Base-by-base conservation (phyloP, 2,329 filamentous ascomycete genomes). In the Allantophomopsis lycopodina region DNA sequence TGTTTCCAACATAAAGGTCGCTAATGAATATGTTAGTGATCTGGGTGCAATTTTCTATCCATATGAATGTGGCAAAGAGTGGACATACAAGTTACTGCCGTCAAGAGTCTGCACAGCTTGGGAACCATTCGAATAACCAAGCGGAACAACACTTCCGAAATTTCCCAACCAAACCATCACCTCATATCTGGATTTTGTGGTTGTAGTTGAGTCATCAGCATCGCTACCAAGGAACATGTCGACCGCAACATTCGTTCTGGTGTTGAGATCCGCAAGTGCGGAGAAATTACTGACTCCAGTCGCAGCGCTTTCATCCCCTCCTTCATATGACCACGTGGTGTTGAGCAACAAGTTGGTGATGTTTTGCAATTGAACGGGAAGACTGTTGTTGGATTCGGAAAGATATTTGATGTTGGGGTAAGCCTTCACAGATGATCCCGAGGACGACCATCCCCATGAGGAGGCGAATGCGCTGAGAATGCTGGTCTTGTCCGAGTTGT, bases 161-260 rank as follows among this genome's bases (percentile, higher is more conserved):
- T 57, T 55, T 2, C 61, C 69, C 44, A 75, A 63, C 69, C 68
- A 73, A 30, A 75, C 61, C 69, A 74, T 74, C 55, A 75, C 59
- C 57, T 75, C 71, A 55, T 63, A 68, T 15, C 49, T 47, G 23
- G 61, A 56, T 6, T 46, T 16, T 2, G 51, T 51, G 33, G 60
- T 65, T 51, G 65, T 52, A 34, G 52, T 42, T 0, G 71, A 56
- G 1, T 52, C 60, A 1, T 45, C 48, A 40, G 60, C 50, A 50
- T 70, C 60, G 18, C 48, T 50, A 45, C 73, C 70, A 40, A 74
- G 54, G 54, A 74, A 76, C 63, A 75, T 70, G 57, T 76, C 71
- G 44, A 76, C 58, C 30, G 69, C 70, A 28, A 76, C 69, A 58
- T 75, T 75, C 52, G 68, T 57, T 47, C 71, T 69, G 42, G 71